Conservation (phyloP, 1,139 yeast genomes). For the Yamadazyma atlantica region DNA sequence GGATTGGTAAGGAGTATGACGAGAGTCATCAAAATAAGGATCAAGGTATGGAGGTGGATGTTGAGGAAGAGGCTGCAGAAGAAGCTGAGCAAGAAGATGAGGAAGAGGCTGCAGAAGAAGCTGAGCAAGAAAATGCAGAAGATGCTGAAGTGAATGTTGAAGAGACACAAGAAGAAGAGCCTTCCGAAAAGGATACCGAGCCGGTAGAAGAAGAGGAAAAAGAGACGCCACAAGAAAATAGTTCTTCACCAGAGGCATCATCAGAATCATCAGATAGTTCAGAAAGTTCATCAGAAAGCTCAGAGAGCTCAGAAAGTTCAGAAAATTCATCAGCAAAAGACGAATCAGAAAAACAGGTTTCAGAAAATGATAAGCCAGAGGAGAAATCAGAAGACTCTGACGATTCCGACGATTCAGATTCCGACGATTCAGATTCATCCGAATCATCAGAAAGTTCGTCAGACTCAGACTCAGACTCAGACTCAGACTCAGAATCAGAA, state of each 20-base stretch:
- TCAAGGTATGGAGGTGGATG: constrained; percentile 11
- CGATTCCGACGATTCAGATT: constrained; percentile 6
- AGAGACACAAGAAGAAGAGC: constrained; percentile 10
- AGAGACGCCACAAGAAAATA: constrained; percentile 16
- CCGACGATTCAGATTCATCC: constrained; percentile 8
- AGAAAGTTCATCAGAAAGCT: no score
- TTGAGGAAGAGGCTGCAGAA: constrained; percentile 4
- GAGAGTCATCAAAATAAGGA: constrained; percentile 21
- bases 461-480: constrained; percentile 9
- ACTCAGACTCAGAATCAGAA: constrained; percentile 6
- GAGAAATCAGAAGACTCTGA: constrained; percentile 15
- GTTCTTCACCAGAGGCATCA: no score
- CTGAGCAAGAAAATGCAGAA: constrained; percentile 7
- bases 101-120: constrained; percentile 10
- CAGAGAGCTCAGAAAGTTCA: no score
- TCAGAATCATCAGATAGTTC: no score
- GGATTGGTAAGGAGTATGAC: constrained; percentile 23
- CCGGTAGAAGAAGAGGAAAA: constrained; percentile 7
- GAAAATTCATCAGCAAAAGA: no score
- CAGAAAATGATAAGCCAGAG: no score
- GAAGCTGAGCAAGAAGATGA: constrained; percentile 6
- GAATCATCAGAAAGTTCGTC: constrained; percentile 3
- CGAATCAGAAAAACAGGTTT: no score
- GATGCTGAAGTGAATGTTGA: constrained; percentile 4
- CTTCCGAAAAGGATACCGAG: constrained; percentile 2